These are phyloP conservation scores for Ceratobasidium sp. DNA, from an alignment of 1,284 basidiomycete genomes.

Conservation along the genomic window DNA sequence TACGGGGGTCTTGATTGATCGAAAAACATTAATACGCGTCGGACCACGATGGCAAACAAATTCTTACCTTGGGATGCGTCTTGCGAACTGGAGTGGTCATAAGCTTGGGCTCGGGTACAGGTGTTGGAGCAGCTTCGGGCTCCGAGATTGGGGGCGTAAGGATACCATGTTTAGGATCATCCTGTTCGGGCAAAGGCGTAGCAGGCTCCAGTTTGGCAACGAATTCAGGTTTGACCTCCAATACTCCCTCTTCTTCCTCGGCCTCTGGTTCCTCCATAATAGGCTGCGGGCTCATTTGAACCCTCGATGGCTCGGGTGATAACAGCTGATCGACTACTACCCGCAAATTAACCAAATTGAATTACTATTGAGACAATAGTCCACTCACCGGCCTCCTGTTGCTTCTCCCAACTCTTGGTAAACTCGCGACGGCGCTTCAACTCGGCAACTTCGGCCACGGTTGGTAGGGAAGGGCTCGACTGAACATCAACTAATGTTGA, in stretches of 20 bases:
- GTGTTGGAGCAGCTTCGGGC: conserved; percentile 16
- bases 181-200: conserved; percentile 6
- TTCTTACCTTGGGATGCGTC: too few relatives aligned
- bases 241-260: conserved; percentile 17
- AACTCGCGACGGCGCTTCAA: conserved; percentile 30
- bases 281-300: conserved; percentile 19
- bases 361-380: not conserved
- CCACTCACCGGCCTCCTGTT: conserved; percentile 22
- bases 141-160: conserved; percentile 35
- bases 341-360: not conserved
- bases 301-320: conserved; percentile 19
- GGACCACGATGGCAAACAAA: not conserved
- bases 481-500: conserved; percentile 27
- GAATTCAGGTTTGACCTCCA: not conserved
- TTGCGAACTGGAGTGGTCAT: too few relatives aligned
- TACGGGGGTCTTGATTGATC: conserved; percentile 1
- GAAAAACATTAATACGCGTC: not conserved
- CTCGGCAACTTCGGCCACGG: conserved; percentile 3
- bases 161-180: conserved; percentile 29
- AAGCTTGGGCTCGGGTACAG: not conserved
- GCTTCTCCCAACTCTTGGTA: conserved; percentile 30
- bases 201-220: not conserved
- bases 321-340: conserved; percentile 10
- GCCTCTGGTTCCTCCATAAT: conserved; percentile 38
- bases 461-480: not conserved